Evolutionary conservation across 805 yeast species (phyloP).

Genomic region (Zygoascus ofunaensis): DNA sequence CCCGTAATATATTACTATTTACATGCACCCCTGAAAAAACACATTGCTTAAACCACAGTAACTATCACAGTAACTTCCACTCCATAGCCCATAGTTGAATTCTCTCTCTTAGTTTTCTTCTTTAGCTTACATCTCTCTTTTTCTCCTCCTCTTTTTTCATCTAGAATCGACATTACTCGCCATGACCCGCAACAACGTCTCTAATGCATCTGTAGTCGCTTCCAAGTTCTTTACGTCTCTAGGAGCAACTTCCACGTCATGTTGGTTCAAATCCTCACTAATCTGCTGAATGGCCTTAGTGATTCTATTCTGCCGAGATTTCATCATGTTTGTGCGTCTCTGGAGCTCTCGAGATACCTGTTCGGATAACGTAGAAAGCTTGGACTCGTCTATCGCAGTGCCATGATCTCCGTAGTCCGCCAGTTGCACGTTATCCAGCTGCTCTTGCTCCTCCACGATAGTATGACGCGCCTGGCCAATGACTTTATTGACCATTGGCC

Average conservation of each 20-base stretch:
- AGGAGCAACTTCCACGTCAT: neutral
- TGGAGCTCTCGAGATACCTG: slow-evolving; percentile 3
- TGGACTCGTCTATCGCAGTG: slow-evolving; percentile 1
- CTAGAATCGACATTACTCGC: neutral
- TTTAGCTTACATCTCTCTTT: too few relatives aligned
- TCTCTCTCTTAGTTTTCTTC: too few relatives aligned
- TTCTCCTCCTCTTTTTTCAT: too few relatives aligned
- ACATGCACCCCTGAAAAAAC: too few relatives aligned
- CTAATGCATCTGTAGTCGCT: slow-evolving; percentile 1
- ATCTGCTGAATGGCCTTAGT: neutral
- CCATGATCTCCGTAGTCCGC: neutral
- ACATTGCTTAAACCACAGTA: too few relatives aligned
- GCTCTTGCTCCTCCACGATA: neutral
- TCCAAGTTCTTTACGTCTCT: neutral
- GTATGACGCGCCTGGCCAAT: slow-evolving; percentile 1
- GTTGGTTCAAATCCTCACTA: slow-evolving; percentile 3
- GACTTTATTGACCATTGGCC: neutral
- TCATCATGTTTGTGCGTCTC: slow-evolving; percentile 1
- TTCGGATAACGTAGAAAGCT: neutral
- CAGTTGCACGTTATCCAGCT: neutral
- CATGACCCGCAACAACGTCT: neutral
- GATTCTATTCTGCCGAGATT: neutral
- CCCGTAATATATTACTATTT: too few relatives aligned
- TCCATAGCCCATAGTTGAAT: too few relatives aligned
- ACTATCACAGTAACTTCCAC: too few relatives aligned